A percentile compares a stretch with the other conserved stretches of the same genome.
Evolutionary conservation across 345 rosid species (phyloP).

Genomic region (Ailanthus altissimus): DNA sequence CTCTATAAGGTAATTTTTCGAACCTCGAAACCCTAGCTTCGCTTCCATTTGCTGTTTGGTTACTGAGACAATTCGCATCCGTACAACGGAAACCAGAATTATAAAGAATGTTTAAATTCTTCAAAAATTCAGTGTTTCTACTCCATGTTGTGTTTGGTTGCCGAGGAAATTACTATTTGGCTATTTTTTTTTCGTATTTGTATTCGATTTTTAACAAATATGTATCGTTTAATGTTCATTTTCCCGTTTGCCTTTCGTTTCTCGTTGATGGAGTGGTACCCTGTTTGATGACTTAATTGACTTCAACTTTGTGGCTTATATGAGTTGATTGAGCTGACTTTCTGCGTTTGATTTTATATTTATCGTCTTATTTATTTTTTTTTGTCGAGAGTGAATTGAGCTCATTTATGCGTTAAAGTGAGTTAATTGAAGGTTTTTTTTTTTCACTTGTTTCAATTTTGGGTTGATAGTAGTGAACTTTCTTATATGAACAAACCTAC

Average conservation of each 20-base stretch:
- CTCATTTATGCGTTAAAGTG: not conserved
- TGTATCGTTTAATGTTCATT: not conserved
- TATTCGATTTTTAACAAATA: not conserved
- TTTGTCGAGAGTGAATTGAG: not conserved
- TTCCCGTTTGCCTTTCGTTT: not conserved
- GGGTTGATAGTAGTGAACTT: not conserved
- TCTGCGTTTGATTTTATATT: not conserved
- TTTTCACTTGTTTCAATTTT: not conserved
- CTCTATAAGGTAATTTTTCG: constrained; percentile 13
- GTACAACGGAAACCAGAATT: not conserved
- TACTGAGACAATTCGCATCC: not conserved
- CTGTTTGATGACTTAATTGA: not conserved
- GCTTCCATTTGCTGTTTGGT: constrained; percentile 10
- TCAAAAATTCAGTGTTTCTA: not conserved
- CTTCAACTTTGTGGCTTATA: not conserved
- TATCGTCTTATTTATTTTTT: too few species aligned
- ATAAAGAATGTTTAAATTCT: not conserved
- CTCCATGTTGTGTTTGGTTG: not conserved
- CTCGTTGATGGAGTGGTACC: not conserved
- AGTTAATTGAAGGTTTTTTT: not conserved
- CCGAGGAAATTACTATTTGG: not conserved
- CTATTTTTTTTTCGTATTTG: not conserved
- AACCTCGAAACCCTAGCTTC: constrained; percentile 11
- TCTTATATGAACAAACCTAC: not conserved
- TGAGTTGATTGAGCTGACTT: constrained; percentile 11